These are phyloP conservation scores for Macrolepiota fuliginosa DNA, from an alignment of 768 basidiomycete genomes.

Conservation along the genomic window DNA sequence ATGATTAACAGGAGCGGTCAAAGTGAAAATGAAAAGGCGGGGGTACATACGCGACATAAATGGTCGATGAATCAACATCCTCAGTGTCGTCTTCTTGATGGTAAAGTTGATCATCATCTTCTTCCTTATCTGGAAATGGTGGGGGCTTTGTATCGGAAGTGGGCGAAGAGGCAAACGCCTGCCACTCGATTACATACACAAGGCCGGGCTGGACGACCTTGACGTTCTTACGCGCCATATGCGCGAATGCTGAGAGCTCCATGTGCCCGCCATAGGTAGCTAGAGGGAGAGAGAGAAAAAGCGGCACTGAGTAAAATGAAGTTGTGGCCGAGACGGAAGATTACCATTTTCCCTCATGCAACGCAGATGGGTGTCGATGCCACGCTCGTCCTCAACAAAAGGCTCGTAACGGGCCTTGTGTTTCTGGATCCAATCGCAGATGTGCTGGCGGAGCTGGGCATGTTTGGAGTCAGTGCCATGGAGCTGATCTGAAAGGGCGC, in stretches of 20 bases:
- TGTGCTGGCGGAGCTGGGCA: conserved; percentile 62
- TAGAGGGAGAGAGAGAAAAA: conserved; percentile 22
- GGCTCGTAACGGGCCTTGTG: conserved; percentile 76
- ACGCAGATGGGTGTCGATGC: conserved; percentile 65
- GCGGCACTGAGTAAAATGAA: conserved; percentile 1
- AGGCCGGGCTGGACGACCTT: conserved; percentile 93
- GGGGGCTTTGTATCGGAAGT: neutral
- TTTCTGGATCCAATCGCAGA: conserved; percentile 78
- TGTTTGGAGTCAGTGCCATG: conserved; percentile 75
- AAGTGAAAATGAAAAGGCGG: conserved; percentile 21
- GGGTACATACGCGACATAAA: conserved; percentile 78
- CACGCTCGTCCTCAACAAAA: conserved; percentile 85
- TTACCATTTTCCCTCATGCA: conserved; percentile 79
- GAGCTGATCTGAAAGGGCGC: conserved; percentile 85
- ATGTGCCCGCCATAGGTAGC: conserved; percentile 93
- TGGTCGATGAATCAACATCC: conserved; percentile 37
- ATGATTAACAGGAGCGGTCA: neutral
- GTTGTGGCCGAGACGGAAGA: conserved; percentile 19
- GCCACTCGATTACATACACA: conserved; percentile 88
- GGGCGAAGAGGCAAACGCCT: conserved; percentile 42
- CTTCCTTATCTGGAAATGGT: conserved; percentile 16
- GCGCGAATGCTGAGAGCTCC: conserved; percentile 90
- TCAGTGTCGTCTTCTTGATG: conserved; percentile 18
- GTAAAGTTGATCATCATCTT: conserved; percentile 6
- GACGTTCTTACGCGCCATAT: conserved; percentile 72